Conservation (phyloP, 2,329 filamentous ascomycete genomes). For the Arthrobotrys conoides region DNA sequence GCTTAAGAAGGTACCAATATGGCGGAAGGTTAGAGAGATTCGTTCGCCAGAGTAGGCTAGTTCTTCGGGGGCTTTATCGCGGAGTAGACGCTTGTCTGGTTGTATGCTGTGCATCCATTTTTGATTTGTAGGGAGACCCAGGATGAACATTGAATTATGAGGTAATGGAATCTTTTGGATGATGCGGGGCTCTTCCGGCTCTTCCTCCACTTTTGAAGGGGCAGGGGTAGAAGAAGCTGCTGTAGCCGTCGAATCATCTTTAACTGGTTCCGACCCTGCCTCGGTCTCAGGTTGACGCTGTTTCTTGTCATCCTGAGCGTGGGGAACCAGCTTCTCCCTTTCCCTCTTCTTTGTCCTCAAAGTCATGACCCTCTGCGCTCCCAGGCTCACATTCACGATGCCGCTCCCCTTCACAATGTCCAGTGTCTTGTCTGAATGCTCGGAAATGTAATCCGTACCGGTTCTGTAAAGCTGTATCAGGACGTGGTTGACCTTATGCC, state of each 20-base stretch:
- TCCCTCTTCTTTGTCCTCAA: constrained; percentile 82
- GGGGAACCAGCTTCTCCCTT: constrained; percentile 65
- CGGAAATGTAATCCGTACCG: constrained; percentile 91
- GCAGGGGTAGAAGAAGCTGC: not conserved
- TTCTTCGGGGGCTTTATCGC: constrained; percentile 79
- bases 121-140: constrained; percentile 85
- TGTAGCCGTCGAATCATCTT: not conserved
- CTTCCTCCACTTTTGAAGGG: constrained; percentile 43
- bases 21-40: constrained; percentile 91
- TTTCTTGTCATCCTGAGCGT: constrained; percentile 4
- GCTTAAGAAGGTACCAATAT: constrained; percentile 87
- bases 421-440: constrained; percentile 96
- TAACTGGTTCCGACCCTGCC: not conserved
- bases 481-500: constrained; percentile 89
- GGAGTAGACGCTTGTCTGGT: constrained; percentile 80
- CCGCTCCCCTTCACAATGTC: constrained; percentile 85
- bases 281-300: constrained; percentile 6
- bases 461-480: constrained; percentile 94
- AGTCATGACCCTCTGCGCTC: constrained; percentile 89
- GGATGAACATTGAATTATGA: constrained; percentile 88
- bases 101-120: constrained; percentile 94
- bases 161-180: constrained; percentile 81
- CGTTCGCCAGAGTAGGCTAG: constrained; percentile 80
- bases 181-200: constrained; percentile 67
- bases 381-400: constrained; percentile 95